Percentiles rank a stretch among this genome's conserved stretches.
Evolutionary conservation across 1,284 basidiomycete genomes (phyloP).

Genomic region (Cryptococcus sp.): DNA sequence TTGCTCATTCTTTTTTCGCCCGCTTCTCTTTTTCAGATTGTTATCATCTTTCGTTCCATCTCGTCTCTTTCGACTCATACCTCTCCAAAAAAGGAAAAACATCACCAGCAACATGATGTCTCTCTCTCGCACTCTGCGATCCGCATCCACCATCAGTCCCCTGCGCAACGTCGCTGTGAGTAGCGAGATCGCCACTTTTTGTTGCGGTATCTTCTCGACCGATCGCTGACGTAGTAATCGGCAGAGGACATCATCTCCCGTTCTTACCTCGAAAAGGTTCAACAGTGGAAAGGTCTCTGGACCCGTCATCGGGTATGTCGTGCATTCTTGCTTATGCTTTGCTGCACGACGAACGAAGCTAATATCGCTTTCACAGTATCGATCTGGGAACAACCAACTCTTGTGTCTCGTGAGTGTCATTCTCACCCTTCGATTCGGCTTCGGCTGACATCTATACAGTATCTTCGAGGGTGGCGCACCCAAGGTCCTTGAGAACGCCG

Average conservation of each 20-base stretch:
- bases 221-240: constrained; percentile 7
- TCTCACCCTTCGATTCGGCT: not conserved
- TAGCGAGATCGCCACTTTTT: constrained; percentile 1
- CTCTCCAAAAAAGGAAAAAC: not conserved
- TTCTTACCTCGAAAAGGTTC: constrained; percentile 48
- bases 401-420: constrained; percentile 66
- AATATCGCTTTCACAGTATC: constrained; percentile 42
- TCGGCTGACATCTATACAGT: constrained; percentile 9
- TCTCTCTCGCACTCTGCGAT: constrained; percentile 18
- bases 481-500: constrained; percentile 94
- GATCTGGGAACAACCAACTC: constrained; percentile 67
- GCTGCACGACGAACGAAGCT: not conserved
- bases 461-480: constrained; percentile 95
- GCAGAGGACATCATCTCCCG: constrained; percentile 38
- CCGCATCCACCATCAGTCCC: constrained; percentile 13
- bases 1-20: not conserved
- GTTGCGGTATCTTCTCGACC: not conserved
- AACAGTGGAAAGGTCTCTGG: constrained; percentile 57
- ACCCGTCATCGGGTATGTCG: constrained; percentile 53
- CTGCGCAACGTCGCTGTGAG: constrained; percentile 21
- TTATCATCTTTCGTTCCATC: not conserved
- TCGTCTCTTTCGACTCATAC: not conserved
- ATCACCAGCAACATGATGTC: constrained; percentile 15
- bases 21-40: not conserved
- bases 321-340: not conserved